Percentiles rank a stretch among this genome's conserved stretches.
phyloP scores from a whole-genome alignment of 768 basidiomycete species.

The Russula vinacea region DNA sequence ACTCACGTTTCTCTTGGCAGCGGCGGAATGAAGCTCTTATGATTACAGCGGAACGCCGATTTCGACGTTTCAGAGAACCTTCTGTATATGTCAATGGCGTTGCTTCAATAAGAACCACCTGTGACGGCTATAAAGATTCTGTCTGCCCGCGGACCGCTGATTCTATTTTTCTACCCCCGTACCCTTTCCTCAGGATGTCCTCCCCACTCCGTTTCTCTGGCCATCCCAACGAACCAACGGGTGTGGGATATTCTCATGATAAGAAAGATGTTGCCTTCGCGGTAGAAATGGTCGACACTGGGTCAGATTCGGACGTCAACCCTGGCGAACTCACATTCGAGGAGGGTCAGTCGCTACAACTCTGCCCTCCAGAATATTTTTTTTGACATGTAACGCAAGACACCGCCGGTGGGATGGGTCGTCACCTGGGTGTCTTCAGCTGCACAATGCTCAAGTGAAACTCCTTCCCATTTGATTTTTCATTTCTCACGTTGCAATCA shows the following conservation, averaged over 20 bases:
- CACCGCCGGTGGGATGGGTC: slow-evolving; percentile 54
- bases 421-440: slow-evolving; percentile 54
- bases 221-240: background rate
- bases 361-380: background rate
- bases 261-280: background rate
- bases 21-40: background rate
- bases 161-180: background rate
- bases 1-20: background rate
- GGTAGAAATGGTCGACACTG: background rate
- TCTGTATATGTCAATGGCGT: background rate
- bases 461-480: background rate
- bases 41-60: background rate
- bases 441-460: slow-evolving; percentile 54
- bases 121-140: background rate
- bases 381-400: slow-evolving; percentile 35
- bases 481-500: slow-evolving; percentile 21
- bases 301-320: slow-evolving; percentile 30
- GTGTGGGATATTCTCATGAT: background rate
- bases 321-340: slow-evolving; percentile 49
- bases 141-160: too few relatives aligned
- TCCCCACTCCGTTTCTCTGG: too few relatives aligned
- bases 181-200: background rate
- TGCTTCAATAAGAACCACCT: background rate
- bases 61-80: background rate
- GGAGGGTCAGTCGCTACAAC: slow-evolving; percentile 41